Conservation (phyloP, 306 rosid species). For the Begonia loranthoides region DNA sequence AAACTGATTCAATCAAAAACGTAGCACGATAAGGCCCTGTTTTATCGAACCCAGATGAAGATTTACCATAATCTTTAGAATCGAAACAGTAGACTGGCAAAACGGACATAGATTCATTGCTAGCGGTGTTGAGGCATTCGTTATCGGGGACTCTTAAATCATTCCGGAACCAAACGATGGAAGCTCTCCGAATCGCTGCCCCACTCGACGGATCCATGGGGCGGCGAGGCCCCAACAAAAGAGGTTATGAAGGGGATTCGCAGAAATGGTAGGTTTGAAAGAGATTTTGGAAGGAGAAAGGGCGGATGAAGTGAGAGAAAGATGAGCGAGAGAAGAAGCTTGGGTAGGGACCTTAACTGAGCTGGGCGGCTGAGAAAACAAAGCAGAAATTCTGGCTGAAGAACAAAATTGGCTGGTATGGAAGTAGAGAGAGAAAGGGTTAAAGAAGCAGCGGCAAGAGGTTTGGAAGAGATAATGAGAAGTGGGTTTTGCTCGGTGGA, state of each 20-base stretch:
- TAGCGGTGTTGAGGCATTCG: slow-evolving; percentile 62
- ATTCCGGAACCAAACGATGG: slow-evolving; percentile 85
- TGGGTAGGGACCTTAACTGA: too few relatives aligned
- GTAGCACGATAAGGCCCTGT: slow-evolving; percentile 73
- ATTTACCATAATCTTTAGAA: slow-evolving; percentile 73
- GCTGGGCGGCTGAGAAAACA: too few relatives aligned
- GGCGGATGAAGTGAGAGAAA: too few relatives aligned
- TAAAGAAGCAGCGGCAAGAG: slow-evolving; percentile 51
- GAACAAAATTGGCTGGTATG: slow-evolving; percentile 34
- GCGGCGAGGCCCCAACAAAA: slow-evolving; percentile 57
- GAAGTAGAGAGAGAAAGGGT: slow-evolving; percentile 53
- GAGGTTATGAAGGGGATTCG: too few relatives aligned
- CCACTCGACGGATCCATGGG: slow-evolving; percentile 70
- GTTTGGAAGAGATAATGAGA: slow-evolving; percentile 10
- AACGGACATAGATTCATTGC: slow-evolving; percentile 64
- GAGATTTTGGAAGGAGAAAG: too few relatives aligned
- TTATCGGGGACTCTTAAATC: slow-evolving; percentile 81
- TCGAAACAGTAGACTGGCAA: slow-evolving; percentile 89
- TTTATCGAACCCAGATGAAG: slow-evolving; percentile 84
- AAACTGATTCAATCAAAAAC: slow-evolving; percentile 64
- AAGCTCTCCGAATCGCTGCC: slow-evolving; percentile 71
- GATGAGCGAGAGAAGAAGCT: too few relatives aligned
- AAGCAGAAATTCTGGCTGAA: too few relatives aligned
- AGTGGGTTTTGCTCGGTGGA: too few relatives aligned
- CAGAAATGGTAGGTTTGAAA: too few relatives aligned